Percentiles rank a stretch among this genome's conserved stretches.
Conservation (phyloP, 2,329 filamentous ascomycete genomes). For the Fusarium falciforme region DNA sequence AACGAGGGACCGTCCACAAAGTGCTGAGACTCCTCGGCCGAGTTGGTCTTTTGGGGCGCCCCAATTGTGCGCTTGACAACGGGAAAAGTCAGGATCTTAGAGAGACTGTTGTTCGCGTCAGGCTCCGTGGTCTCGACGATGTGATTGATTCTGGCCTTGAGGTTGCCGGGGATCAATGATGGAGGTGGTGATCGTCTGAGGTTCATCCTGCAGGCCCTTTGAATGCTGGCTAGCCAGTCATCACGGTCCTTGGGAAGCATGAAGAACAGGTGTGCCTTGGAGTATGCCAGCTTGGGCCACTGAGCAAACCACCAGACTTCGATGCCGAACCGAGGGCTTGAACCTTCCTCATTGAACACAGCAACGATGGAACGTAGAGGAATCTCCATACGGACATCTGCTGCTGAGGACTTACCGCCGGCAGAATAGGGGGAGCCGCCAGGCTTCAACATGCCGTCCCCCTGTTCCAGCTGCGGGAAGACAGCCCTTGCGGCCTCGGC, state of each 20-base stretch:
- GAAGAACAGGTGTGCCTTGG: slow-evolving; percentile 63
- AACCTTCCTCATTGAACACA: slow-evolving; percentile 63
- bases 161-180: slow-evolving; percentile 57
- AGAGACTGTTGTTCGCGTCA: slow-evolving; percentile 36
- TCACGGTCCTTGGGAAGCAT: slow-evolving; percentile 60
- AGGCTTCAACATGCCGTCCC: slow-evolving; percentile 36
- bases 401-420: slow-evolving; percentile 46
- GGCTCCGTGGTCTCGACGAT: slow-evolving; percentile 60
- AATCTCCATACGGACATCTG: slow-evolving; percentile 58
- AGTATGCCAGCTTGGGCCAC: slow-evolving; percentile 57
- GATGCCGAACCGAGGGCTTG: slow-evolving; percentile 61
- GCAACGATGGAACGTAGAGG: slow-evolving; percentile 64
- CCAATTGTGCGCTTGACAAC: slow-evolving; percentile 62
- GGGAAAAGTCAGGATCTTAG: slow-evolving; percentile 60
- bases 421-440: slow-evolving; percentile 35
- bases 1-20: slow-evolving; percentile 62
- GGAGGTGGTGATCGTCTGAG: slow-evolving; percentile 50
- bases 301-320: slow-evolving; percentile 68
- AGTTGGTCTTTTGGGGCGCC: slow-evolving; percentile 53
- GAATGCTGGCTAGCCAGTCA: slow-evolving; percentile 61
- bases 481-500: slow-evolving; percentile 59
- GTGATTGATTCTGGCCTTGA: slow-evolving; percentile 59
- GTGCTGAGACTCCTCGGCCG: slow-evolving; percentile 58
- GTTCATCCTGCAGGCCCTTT: slow-evolving; percentile 54
- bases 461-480: slow-evolving; percentile 58